Percentiles rank a stretch among this genome's conserved stretches.
phyloP scores from a whole-genome alignment of 169 alveolate species.

The Plasmodium vivax region DNA sequence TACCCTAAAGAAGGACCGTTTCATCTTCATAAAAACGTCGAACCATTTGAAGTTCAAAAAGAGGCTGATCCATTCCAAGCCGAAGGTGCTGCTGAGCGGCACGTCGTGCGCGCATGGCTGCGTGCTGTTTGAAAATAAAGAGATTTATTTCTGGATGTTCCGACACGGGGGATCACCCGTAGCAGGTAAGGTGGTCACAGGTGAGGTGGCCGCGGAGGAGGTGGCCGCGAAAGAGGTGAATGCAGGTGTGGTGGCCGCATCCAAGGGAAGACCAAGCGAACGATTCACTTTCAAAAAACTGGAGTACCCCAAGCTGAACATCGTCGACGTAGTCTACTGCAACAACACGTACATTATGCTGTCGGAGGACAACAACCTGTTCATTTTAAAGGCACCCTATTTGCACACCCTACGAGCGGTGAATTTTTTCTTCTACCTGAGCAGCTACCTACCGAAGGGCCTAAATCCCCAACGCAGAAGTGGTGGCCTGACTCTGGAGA shows the following conservation, averaged over 20 bases:
- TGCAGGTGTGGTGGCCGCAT: too few species aligned
- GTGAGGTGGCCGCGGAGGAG: not conserved
- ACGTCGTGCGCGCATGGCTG: constrained; percentile 60
- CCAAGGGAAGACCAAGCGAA: not conserved
- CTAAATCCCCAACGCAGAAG: not conserved
- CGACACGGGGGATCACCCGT: not conserved
- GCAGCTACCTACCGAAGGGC: constrained; percentile 2
- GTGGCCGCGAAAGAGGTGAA: not conserved
- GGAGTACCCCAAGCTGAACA: constrained; percentile 13
- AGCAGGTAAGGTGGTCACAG: not conserved
- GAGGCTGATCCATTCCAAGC: constrained; percentile 38
- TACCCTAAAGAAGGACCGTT: not conserved
- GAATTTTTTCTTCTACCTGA: constrained; percentile 43
- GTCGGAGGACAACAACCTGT: constrained; percentile 38
- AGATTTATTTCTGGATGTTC: constrained; percentile 52
- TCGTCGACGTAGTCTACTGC: constrained; percentile 52
- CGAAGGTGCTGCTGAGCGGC: constrained; percentile 30
- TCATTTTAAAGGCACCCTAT: constrained; percentile 47
- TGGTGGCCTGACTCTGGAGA: not conserved
- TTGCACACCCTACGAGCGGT: constrained; percentile 32
- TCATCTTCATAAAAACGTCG: constrained; percentile 27
- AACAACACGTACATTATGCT: constrained; percentile 52
- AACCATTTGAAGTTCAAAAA: constrained; percentile 23
- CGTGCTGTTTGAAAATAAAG: constrained; percentile 62
- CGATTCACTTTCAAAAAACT: constrained; percentile 17